These are phyloP conservation scores for Jatropha multifida DNA, from an alignment of 441 rosid genomes.

Conservation along the genomic window DNA sequence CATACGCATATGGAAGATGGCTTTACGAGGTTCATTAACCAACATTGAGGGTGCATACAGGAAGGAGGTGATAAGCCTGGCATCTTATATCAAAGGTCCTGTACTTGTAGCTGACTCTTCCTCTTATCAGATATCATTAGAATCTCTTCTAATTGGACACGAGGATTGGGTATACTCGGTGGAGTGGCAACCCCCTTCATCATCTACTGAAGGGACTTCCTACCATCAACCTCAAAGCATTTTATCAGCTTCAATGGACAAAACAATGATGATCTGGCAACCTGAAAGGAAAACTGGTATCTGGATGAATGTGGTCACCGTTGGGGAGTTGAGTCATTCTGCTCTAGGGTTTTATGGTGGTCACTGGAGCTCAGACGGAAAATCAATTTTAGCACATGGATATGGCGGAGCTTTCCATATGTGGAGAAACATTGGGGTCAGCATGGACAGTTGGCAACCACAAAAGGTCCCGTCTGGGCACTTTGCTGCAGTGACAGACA, in stretches of 20 bases:
- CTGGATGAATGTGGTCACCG: slow-evolving; percentile 97
- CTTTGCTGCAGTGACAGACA: slow-evolving; percentile 79
- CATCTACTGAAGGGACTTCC: slow-evolving; percentile 30
- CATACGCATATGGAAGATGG: slow-evolving; percentile 90
- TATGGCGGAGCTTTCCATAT: slow-evolving; percentile 90
- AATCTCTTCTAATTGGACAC: slow-evolving; percentile 92
- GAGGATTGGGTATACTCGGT: slow-evolving; percentile 99
- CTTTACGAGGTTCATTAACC: slow-evolving; percentile 35
- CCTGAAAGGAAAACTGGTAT: slow-evolving; percentile 83
- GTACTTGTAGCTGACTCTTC: slow-evolving; percentile 55
- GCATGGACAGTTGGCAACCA: slow-evolving; percentile 79
- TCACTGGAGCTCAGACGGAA: slow-evolving; percentile 78
- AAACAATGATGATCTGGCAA: slow-evolving; percentile 98
- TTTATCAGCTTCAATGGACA: slow-evolving; percentile 95
- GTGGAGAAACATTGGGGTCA: slow-evolving; percentile 71
- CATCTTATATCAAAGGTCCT: slow-evolving; percentile 93
- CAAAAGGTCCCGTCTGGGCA: slow-evolving; percentile 93
- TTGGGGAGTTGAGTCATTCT: slow-evolving; percentile 96
- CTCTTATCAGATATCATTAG: slow-evolving; percentile 87
- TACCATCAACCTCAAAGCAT: slow-evolving; percentile 69
- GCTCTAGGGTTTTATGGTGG: slow-evolving; percentile 98
- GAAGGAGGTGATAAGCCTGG: slow-evolving; percentile 61
- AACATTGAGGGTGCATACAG: slow-evolving; percentile 36
- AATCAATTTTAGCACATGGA: slow-evolving; percentile 82
- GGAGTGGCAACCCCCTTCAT: slow-evolving; percentile 83